These are phyloP conservation scores for Suillus placidus DNA, from an alignment of 768 basidiomycete genomes.

Conservation along the genomic window DNA sequence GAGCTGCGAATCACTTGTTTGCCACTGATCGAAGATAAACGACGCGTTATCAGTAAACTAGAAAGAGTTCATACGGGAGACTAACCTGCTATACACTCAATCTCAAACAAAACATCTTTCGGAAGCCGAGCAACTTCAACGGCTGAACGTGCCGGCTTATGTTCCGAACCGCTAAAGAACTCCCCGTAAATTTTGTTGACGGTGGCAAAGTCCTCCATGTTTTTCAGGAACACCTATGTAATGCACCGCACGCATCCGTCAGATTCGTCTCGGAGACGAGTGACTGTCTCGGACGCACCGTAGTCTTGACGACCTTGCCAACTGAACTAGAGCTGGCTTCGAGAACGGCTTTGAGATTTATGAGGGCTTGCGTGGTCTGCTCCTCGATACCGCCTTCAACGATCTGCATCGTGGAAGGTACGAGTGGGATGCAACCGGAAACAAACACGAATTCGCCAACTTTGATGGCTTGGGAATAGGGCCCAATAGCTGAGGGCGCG, in stretches of 20 bases:
- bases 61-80: background rate
- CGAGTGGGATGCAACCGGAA: conserved; percentile 87
- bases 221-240: conserved; percentile 83
- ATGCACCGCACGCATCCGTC: background rate
- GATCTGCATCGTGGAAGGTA: conserved; percentile 70
- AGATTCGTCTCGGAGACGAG: background rate
- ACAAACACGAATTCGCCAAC: conserved; percentile 83
- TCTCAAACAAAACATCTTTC: conserved; percentile 89
- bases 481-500: conserved; percentile 80
- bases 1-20: background rate
- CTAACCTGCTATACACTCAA: conserved; percentile 85
- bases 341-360: conserved; percentile 83
- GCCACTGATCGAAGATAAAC: background rate
- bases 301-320: conserved; percentile 88
- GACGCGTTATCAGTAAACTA: background rate
- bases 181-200: conserved; percentile 83
- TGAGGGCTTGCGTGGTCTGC: conserved; percentile 82
- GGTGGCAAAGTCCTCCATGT: conserved; percentile 85
- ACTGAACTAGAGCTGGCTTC: conserved; percentile 80
- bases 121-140: conserved; percentile 91
- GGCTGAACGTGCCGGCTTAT: conserved; percentile 91
- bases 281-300: conserved; percentile 53
- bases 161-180: conserved; percentile 71
- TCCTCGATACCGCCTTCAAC: conserved; percentile 75
- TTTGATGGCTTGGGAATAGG: conserved; percentile 88